Percentiles rank a stretch among this genome's conserved stretches.
phyloP scores from a whole-genome alignment of 2,329 filamentous ascomycete genomes.

The Cercospora sp. region DNA sequence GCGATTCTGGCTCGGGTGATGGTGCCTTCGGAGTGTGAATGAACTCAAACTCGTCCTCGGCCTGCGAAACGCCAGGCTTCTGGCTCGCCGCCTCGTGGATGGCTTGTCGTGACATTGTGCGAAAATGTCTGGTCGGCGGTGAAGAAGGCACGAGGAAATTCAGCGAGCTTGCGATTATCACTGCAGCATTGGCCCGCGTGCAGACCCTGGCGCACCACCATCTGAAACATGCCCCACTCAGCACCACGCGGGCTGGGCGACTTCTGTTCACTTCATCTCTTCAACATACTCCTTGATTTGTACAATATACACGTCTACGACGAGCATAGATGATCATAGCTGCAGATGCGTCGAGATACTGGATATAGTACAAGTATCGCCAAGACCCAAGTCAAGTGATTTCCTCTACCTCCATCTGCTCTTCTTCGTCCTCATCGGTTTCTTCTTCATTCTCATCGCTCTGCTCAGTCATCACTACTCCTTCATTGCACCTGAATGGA shows the following conservation, averaged over 20 bases:
- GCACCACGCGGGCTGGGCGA: background rate
- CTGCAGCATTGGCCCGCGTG: slow-evolving; percentile 1
- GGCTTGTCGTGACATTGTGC: slow-evolving; percentile 6
- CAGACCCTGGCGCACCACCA: background rate
- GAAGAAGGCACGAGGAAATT: slow-evolving; percentile 1
- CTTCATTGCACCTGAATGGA: slow-evolving; percentile 7
- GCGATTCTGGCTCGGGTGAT: slow-evolving; percentile 53
- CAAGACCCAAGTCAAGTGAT: background rate
- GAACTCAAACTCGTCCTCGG: slow-evolving; percentile 64
- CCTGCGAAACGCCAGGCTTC: slow-evolving; percentile 30
- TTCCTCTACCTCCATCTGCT: background rate
- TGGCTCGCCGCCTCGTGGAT: slow-evolving; percentile 7
- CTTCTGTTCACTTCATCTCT: background rate
- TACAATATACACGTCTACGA: background rate
- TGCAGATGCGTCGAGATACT: background rate
- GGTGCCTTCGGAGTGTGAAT: slow-evolving; percentile 61
- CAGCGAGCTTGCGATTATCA: background rate
- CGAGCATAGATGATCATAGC: background rate
- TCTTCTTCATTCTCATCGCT: background rate
- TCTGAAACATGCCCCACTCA: slow-evolving; percentile 4
- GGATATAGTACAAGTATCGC: background rate
- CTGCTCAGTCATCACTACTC: background rate
- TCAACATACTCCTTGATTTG: background rate
- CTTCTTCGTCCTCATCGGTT: background rate
- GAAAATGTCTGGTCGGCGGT: slow-evolving; percentile 1